phyloP scores from a whole-genome alignment of 2,329 filamentous ascomycete species.

The Colletotrichum sp. region DNA sequence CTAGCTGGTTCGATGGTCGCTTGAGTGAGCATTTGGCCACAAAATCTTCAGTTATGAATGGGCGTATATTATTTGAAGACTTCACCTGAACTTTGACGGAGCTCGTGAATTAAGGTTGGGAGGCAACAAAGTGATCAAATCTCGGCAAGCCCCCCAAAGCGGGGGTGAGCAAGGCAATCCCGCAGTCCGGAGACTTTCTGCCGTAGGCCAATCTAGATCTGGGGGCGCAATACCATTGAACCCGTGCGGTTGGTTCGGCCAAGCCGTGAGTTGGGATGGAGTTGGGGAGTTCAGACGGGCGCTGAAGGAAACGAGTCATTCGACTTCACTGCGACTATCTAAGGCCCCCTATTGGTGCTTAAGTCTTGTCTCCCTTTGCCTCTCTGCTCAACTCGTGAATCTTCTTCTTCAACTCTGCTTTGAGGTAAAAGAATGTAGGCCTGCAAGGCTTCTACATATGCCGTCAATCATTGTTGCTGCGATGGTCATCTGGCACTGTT shows the following conservation, averaged over 20 bases:
- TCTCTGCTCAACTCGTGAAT: neutral
- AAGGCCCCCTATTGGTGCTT: neutral
- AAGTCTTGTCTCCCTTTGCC: neutral
- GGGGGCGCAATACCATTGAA: neutral
- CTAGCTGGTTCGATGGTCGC: neutral
- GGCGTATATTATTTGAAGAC: neutral
- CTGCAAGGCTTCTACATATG: neutral
- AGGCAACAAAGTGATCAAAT: neutral
- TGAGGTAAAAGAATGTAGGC: neutral
- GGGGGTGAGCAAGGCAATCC: neutral
- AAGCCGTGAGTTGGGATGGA: neutral
- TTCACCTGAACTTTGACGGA: neutral
- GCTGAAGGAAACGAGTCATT: neutral
- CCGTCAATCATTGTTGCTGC: neutral
- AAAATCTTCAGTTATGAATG: neutral
- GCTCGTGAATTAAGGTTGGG: neutral
- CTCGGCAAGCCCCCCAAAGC: neutral
- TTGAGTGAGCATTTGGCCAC: neutral
- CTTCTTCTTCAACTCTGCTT: neutral
- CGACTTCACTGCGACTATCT: neutral
- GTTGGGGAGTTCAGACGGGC: neutral
- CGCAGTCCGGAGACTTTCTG: neutral
- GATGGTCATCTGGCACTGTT: neutral
- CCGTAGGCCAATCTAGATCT: neutral
- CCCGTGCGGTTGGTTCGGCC: neutral